phyloP scores from a whole-genome alignment of 257 asterid species.

The Echium plantagineum region DNA sequence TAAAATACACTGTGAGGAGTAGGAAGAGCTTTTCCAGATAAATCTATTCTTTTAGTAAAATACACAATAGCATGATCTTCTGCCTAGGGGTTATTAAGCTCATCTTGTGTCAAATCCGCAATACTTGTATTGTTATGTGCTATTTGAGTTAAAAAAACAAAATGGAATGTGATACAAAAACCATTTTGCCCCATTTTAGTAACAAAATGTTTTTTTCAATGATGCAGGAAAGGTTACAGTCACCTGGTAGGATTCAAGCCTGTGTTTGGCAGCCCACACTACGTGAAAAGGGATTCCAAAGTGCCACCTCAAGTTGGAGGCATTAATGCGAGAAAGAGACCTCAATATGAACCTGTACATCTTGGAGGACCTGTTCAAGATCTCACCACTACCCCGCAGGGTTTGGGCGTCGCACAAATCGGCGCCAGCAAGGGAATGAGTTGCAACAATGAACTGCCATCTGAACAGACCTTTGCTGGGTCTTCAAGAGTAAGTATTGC shows the following conservation, averaged over 20 bases:
- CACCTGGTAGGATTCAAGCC: slow-evolving; percentile 55
- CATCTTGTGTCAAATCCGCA: background rate
- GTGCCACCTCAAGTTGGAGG: slow-evolving; percentile 26
- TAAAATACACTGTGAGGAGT: background rate
- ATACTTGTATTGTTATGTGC: background rate
- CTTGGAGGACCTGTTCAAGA: slow-evolving; percentile 13
- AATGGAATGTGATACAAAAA: background rate
- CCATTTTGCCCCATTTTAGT: background rate
- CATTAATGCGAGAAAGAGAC: slow-evolving; percentile 23
- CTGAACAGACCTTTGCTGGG: slow-evolving; percentile 19
- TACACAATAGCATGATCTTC: background rate
- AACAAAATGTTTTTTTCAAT: background rate
- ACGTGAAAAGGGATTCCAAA: slow-evolving; percentile 17
- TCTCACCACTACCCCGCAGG: slow-evolving; percentile 22
- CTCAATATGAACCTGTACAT: slow-evolving; percentile 6
- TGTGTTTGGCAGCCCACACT: slow-evolving; percentile 15
- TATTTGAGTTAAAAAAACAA: background rate
- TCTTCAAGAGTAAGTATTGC: slow-evolving; percentile 30
- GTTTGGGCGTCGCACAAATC: slow-evolving; percentile 21
- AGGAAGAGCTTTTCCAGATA: background rate
- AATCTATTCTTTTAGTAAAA: too few relatives aligned
- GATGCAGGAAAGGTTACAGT: slow-evolving; percentile 58
- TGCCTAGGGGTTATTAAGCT: background rate
- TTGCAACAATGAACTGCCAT: slow-evolving; percentile 15
- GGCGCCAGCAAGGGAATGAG: slow-evolving; percentile 18